Evolutionary conservation across 1,284 basidiomycete species (phyloP), one percentile per base, ranked within the genome.

Genomic region (Leccinum angustisporum): DNA sequence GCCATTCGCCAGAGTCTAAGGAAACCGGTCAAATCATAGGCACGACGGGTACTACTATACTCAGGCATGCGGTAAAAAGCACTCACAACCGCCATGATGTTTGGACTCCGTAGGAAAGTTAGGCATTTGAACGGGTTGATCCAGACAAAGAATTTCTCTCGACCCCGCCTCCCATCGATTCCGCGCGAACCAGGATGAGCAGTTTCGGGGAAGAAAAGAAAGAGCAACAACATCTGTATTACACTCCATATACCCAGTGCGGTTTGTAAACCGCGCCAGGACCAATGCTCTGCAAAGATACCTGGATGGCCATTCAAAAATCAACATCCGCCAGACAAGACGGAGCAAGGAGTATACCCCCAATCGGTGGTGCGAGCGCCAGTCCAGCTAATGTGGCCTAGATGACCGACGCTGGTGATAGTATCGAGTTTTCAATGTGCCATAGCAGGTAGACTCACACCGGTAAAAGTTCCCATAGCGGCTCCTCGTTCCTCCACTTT

Each of bases 221-320:
- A 69, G 34, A 87, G 78, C 9, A 82, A 68, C 0, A 82, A 30
- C 34, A 86, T 76, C 1, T 81, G 78, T 3, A 82, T 61, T 0
- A 81, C 64, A 4, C 82, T 82, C 38, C 78, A 72, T 0, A 78
- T 68, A 1, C 81, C 83, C 2, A 91, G 63, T 0, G 74, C 68
- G 36, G 76, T 74, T 72, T 94, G 90, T 70, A 89, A 85, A 2
- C 81, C 70, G 2, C 90, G 81, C 92, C 92, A 94, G 0, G 89
- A 87, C 46, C 78, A 79, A 63, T 86, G 86, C 58, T 85, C 75
- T 0, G 86, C 78, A 0, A 79, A 75, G 21, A 78, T 31, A 43
- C 84, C 85, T 75, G 16, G 31, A 59, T 21, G 13, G 14, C 11
- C 38, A 3, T 36, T 54, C 27, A 14, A 31, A 9, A 18, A 56